Evolutionary conservation across 768 basidiomycete species (phyloP), one percentile per base, ranked within the genome.

Genomic region (Phallus indusiatus): DNA sequence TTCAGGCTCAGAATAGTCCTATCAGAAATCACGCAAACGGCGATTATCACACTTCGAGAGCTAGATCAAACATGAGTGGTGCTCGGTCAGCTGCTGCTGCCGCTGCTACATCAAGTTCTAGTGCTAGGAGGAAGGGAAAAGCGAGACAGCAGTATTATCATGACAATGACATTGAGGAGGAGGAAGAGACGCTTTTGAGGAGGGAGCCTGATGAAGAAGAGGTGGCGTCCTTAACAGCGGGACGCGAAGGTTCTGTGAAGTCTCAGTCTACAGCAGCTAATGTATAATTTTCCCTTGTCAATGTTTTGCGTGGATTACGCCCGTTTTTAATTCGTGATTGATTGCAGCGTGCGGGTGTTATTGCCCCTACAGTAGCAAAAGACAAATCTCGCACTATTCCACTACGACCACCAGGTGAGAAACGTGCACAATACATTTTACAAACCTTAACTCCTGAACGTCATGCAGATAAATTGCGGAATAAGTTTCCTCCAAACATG

Each of bases 401-500:
- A 5, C 90, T 93, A 67, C 76, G 81, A 62, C 87, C 89, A 4
- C 76, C 81, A 74, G 85, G 88, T 84, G 62, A 17, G 74, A 48
- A 37, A 53, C 34, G 34, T 22, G 34, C 33, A 21, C 33, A 21
- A 20, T 36, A 42, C 18, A 47, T 28, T 12, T 33, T n/a, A n/a
- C 37, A 24, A 46, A 50, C 51, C 47, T 35, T 53, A 67, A 55
- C 54, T 54, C 24, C 55, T 21, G 21, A 46, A 42, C 24, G 36
- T 55, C 42, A 2, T 42, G 18, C 70, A 88, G 89, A 88, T 17
- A 91, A 88, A 71, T 65, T 85, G 12, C 87, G 84, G 65, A 78
- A 77, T 34, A 77, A 76, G 63, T 91, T 82, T 63, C 86, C 95
- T 17, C 80, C 94, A 33, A 99, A 99, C 72, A 85, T 87, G 52